Evolutionary conservation across 176 grass and related monocot species (phyloP).

Genomic region (Hyparrhenia diplandra): DNA sequence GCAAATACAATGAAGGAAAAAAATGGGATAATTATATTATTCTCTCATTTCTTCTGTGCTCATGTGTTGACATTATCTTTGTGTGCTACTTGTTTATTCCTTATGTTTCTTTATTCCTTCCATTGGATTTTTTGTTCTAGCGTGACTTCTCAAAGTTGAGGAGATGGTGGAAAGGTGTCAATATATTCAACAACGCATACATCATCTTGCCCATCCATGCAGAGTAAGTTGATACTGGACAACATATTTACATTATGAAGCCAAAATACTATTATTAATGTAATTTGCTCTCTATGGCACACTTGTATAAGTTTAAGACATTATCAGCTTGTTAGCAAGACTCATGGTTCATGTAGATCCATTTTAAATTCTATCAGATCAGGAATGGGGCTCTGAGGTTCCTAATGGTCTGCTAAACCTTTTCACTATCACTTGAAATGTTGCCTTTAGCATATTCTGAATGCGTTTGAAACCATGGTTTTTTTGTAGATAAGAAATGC

Average conservation of each 20-base stretch:
- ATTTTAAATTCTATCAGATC: not conserved
- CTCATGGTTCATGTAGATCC: not conserved
- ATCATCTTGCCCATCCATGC: slow-evolving; percentile 89
- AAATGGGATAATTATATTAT: no score
- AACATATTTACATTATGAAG: not conserved
- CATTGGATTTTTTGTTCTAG: slow-evolving; percentile 29
- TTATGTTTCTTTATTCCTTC: not conserved
- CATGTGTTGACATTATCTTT: not conserved
- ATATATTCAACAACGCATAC: slow-evolving; percentile 81
- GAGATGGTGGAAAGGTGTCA: slow-evolving; percentile 97
- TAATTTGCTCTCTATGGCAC: not conserved
- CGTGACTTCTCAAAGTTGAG: slow-evolving; percentile 65
- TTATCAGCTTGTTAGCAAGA: no score
- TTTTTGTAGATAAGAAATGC: no score
- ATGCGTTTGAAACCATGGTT: not conserved
- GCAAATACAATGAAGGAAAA: not conserved
- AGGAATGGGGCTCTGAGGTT: not conserved
- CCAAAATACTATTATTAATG: not conserved
- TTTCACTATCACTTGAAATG: not conserved
- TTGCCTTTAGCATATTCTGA: not conserved
- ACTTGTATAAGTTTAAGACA: slow-evolving; percentile 4
- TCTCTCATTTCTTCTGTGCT: not conserved
- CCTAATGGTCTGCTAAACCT: slow-evolving; percentile 1
- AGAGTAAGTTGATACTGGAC: slow-evolving; percentile 51
- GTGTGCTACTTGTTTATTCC: not conserved